Evolutionary conservation across 371 early-diverging fungal species (phyloP).

Genomic region (Nematocida sp.): DNA sequence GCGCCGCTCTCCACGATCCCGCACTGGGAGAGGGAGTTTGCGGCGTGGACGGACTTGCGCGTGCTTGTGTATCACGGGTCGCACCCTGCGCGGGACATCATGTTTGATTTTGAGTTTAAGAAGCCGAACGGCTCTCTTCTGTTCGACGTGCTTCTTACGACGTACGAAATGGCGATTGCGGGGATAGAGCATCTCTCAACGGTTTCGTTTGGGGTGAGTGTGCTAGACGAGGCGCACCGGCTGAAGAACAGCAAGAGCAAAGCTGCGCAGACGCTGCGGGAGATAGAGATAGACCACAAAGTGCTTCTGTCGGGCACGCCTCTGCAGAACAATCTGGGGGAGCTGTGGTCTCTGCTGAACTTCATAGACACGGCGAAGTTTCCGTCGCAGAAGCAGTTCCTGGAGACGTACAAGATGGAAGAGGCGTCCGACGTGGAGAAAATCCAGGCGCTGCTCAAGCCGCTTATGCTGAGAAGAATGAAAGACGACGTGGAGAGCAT

Average conservation of each 20-base stretch:
- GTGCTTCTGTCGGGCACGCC: slow-evolving; percentile 96
- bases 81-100: slow-evolving; percentile 72
- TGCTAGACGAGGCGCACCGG: slow-evolving; percentile 97
- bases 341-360: slow-evolving; percentile 94
- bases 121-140: slow-evolving; percentile 69
- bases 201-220: slow-evolving; percentile 80
- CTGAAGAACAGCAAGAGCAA: slow-evolving; percentile 94
- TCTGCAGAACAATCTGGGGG: slow-evolving; percentile 91
- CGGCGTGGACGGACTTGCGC: slow-evolving; percentile 81
- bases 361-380: slow-evolving; percentile 91
- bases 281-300: slow-evolving; percentile 75
- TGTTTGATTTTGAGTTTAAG: slow-evolving; percentile 68
- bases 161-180: slow-evolving; percentile 86
- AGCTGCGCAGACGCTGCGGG: slow-evolving; percentile 79
- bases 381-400: slow-evolving; percentile 79
- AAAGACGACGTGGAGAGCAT: slow-evolving; percentile 94
- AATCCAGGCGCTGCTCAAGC: slow-evolving; percentile 84
- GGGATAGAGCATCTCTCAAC: slow-evolving; percentile 77
- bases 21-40: slow-evolving; percentile 90
- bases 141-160: slow-evolving; percentile 88
- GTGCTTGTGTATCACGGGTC: slow-evolving; percentile 82
- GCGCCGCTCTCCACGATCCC: slow-evolving; percentile 91
- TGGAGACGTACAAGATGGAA: slow-evolving; percentile 94
- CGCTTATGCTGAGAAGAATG: slow-evolving; percentile 88
- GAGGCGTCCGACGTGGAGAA: slow-evolving; percentile 84